Base-by-base conservation (phyloP, 352 stramenopile species). In the Blastocystis sp. region DNA sequence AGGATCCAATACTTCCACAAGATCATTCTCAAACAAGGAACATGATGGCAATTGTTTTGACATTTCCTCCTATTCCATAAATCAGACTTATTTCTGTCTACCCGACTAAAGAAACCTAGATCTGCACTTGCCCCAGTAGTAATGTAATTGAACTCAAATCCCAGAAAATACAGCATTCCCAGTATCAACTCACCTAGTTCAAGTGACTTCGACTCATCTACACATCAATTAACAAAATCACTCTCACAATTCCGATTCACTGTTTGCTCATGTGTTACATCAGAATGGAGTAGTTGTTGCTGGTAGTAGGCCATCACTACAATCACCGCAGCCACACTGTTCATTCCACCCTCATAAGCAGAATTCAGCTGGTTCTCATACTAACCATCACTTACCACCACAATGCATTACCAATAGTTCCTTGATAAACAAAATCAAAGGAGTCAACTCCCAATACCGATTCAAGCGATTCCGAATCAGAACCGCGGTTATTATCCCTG, bases 81-180 rank as follows among this genome's bases (percentile, higher is more conserved):
- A 15, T 35, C n/a, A 22, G 22, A 44, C n/a, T 51, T 48, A 27
- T 68, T 56, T 75, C 1, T 0, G 4, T 22, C 5, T 54, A 84
- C 73, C 7, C 73, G 42, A 44, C 53, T 84, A 56, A 84, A 84
- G 27, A 84, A 84, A 19, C 73, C 73, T 27, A 42, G 24, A 42
- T 84, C 73, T n/a, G 73, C 73, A 56, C 73, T 84, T 6, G 54
- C 73, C 15, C 73, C 73, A 0, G 51, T 84, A 11, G 33, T 84
- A 5, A 84, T 56, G n/a, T 84, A 84, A 48, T 84, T 84, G 53
- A 84, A 84, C 42, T 68, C 73, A 44, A 84, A 84, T 19, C 73
- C 73, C 6, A 84, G 24, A 53, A 66, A 84, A 35, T 84, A 84
- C 27, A 84, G 30, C 15, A 84, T 37, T 4, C 27, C 22, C 6